Evolutionary conservation across 106 monocot genomes (phyloP).

Genomic region (Dioscorea dumetorum): DNA sequence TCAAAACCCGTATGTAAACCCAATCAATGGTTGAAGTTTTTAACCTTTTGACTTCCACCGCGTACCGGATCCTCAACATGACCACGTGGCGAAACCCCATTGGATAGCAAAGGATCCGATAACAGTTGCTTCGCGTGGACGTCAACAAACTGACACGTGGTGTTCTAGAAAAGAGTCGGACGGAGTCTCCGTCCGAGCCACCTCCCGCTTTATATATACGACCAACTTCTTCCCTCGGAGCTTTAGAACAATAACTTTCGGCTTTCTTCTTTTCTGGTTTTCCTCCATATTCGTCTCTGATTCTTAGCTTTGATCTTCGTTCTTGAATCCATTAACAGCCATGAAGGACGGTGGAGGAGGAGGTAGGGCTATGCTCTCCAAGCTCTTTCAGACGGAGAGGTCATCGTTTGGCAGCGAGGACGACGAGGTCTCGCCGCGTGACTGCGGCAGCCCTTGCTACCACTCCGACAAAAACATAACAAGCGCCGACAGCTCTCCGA

Average conservation of each 20-base stretch:
- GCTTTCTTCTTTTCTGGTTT: neutral
- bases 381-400: slow-evolving; percentile 1
- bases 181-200: too few relatives aligned
- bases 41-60: too few relatives aligned
- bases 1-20: too few relatives aligned
- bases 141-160: too few relatives aligned
- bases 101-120: too few relatives aligned
- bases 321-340: neutral
- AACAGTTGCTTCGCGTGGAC: too few relatives aligned
- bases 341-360: slow-evolving; percentile 7
- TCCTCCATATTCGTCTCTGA: slow-evolving; percentile 3
- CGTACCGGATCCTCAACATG: too few relatives aligned
- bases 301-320: neutral
- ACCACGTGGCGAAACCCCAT: too few relatives aligned
- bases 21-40: too few relatives aligned
- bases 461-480: slow-evolving; percentile 15
- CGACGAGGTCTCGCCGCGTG: slow-evolving; percentile 5
- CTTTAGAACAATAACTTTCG: slow-evolving; percentile 1
- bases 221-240: neutral
- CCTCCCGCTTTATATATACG: too few relatives aligned
- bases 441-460: slow-evolving; percentile 25
- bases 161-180: too few relatives aligned
- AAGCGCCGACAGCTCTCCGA: slow-evolving; percentile 13
- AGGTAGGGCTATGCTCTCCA: slow-evolving; percentile 2
- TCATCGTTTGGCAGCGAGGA: neutral